Conservation (phyloP, 73 alveolate genomes). For the Paramecium sonneborni region DNA sequence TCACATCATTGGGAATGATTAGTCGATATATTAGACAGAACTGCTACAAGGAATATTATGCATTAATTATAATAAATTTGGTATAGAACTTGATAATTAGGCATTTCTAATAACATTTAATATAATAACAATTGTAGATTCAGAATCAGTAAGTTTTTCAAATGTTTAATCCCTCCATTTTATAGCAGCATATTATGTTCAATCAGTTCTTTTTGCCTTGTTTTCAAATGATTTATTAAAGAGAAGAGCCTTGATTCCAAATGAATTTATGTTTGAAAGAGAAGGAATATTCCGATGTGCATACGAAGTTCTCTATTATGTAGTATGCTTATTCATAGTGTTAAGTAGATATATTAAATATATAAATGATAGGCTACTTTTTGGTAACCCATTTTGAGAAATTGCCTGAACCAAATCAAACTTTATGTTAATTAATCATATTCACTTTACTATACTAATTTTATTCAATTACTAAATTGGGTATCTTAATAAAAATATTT, state of each 20-base stretch:
- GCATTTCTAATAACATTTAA: not conserved
- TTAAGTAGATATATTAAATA: not conserved
- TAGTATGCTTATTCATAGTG: not conserved
- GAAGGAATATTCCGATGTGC: conserved; percentile 53
- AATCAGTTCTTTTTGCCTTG: not conserved
- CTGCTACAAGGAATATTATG: conserved; percentile 32
- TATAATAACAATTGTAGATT: not conserved
- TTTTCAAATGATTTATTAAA: conserved; percentile 21
- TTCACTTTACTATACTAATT: not conserved
- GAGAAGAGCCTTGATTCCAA: conserved; percentile 20
- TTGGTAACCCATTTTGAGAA: not conserved
- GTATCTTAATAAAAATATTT: conserved; percentile 24
- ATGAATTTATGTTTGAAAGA: conserved; percentile 34
- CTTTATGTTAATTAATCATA: not conserved
- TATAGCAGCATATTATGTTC: conserved; percentile 3
- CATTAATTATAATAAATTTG: not conserved
- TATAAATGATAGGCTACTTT: not conserved
- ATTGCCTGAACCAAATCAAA: not conserved
- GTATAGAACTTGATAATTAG: not conserved
- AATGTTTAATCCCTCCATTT: not conserved
- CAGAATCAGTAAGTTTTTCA: not conserved
- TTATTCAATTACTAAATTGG: conserved; percentile 7
- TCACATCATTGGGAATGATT: not conserved
- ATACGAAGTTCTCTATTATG: conserved; percentile 32
- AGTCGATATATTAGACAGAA: not conserved